Base-by-base conservation (phyloP, 306 rosid species). In the Rosa multiflora region DNA sequence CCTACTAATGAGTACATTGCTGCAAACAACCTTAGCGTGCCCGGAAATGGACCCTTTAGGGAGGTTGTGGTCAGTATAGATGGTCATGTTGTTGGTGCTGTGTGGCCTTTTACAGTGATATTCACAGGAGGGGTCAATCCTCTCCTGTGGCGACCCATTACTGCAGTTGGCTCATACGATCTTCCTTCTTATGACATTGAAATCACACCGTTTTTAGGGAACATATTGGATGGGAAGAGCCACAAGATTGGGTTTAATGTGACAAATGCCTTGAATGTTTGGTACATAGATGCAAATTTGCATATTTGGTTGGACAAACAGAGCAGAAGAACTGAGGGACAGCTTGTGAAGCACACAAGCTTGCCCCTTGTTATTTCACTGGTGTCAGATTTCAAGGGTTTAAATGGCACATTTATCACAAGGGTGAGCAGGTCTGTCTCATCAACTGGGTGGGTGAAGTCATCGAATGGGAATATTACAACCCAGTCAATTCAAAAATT, bases 101-200 rank as follows among this genome's bases (percentile, higher is more conserved):
- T 93, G 56, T 95, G 98, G 96, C 99, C 99, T 13, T 95, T 91
- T 78, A 90, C 98, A 56, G 99, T 95, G 75, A 89, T 95, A 44
- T 95, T 72, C 49, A 93, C 98, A 5, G 99, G 99, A 58, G 97
- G 99, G 76, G 68, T 91, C 40, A 89, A 91, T 81, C 99, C 99
- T 6, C 93, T 95, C 18, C 81, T 95, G 62, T 95, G 99, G 99
- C 86, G 97, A 82, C 99, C 99, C 5, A 89, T 95, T 78, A 85
- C 97, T 39, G 99, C 87, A 1, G 89, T 93, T 12, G 98, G 99
- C 0, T 93, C 99, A 21, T 95, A 85, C 6, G 75, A 95, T 80
- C 98, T 95, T 66, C 99, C 99, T 18, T 84, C 98, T 0, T 93
- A 95, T 80, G 93, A 95, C 71, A 90, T 95, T 10, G 98, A 95